phyloP scores from a whole-genome alignment of 164 flowering plant genomes.

The Paratinospora sagittata region DNA sequence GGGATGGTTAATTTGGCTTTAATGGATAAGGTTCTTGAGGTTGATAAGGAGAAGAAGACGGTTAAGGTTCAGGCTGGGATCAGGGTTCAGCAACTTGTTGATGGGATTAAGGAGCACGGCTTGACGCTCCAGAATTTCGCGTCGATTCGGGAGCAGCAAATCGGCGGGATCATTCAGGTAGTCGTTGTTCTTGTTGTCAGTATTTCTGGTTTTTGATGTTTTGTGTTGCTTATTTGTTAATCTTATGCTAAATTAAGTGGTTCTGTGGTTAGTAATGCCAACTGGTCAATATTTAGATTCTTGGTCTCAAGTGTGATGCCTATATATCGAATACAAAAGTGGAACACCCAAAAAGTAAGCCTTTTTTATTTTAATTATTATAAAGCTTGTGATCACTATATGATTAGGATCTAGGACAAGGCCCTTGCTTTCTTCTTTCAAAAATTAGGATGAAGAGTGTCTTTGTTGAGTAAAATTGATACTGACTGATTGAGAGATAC shows the following conservation, averaged over 20 bases:
- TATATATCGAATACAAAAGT: no score
- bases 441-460: no score
- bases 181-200: constrained; percentile 23
- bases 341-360: no score
- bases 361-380: no score
- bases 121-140: constrained; percentile 93
- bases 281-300: no score
- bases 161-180: constrained; percentile 98
- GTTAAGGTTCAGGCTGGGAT: constrained; percentile 89
- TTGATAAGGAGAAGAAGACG: constrained; percentile 69
- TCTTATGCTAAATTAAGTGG: neutral
- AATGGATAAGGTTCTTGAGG: constrained; percentile 85
- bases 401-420: no score
- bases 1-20: constrained; percentile 96
- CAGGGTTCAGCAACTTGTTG: constrained; percentile 86
- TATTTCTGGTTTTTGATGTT: neutral
- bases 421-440: no score
- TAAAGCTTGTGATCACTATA: no score
- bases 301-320: no score
- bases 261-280: no score
- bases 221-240: neutral
- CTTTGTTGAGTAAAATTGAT: no score
- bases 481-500: no score
- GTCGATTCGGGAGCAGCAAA: constrained; percentile 93
- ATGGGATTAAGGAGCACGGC: constrained; percentile 77